A percentile compares a stretch with the other conserved stretches of the same genome.
phyloP scores from a whole-genome alignment of 148 eudicot species.

The Cornus controversa region DNA sequence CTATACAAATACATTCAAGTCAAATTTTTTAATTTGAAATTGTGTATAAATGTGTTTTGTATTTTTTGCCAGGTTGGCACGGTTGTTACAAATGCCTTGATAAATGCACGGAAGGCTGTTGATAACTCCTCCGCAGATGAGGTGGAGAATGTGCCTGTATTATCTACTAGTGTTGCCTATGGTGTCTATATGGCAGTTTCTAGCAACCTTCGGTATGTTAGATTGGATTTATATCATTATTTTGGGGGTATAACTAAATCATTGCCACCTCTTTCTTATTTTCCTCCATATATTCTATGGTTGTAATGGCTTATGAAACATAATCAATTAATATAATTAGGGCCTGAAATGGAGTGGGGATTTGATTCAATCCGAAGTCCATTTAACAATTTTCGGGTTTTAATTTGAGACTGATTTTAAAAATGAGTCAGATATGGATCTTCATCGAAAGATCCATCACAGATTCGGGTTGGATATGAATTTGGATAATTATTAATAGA shows the following conservation, averaged over 20 bases:
- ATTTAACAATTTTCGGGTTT: too few species aligned
- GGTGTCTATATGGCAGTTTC: slow-evolving; percentile 95
- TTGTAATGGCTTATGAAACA: not conserved
- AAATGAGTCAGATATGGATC: too few species aligned
- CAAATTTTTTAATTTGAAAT: not conserved
- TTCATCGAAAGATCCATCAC: too few species aligned
- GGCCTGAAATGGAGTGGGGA: too few species aligned
- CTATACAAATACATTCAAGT: not conserved
- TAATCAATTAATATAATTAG: not conserved
- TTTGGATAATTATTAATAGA: too few species aligned
- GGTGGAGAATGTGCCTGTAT: slow-evolving; percentile 76
- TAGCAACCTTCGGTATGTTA: slow-evolving; percentile 85
- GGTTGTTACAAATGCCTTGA: slow-evolving; percentile 68
- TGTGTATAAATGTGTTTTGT: not conserved
- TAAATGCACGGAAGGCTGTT: slow-evolving; percentile 81
- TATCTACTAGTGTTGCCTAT: slow-evolving; percentile 85
- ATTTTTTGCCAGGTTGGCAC: slow-evolving; percentile 65
- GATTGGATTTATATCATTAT: not conserved
- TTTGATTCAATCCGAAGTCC: too few species aligned
- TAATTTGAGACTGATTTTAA: too few species aligned
- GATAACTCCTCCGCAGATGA: slow-evolving; percentile 56
- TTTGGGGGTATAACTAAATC: not conserved
- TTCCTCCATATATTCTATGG: not conserved
- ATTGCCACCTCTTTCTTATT: not conserved
- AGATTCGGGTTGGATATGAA: too few species aligned